phyloP scores from a whole-genome alignment of 208 protist genomes.

The Leishmania mexicana region DNA sequence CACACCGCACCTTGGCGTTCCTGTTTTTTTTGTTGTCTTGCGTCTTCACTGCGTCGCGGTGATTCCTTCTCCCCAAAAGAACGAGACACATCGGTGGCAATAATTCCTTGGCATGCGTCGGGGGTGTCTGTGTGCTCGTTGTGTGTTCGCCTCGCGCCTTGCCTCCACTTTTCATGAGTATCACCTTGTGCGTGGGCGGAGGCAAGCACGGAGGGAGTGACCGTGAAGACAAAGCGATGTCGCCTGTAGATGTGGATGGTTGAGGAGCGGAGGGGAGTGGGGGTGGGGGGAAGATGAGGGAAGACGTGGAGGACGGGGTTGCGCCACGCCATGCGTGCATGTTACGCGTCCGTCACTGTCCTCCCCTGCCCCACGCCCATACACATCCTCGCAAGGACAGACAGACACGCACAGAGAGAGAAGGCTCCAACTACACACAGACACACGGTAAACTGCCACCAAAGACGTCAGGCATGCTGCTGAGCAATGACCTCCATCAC shows the following conservation, averaged over 20 bases:
- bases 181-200: neutral
- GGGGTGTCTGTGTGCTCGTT: neutral
- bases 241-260: neutral
- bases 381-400: neutral
- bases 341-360: neutral
- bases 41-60: neutral
- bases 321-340: neutral
- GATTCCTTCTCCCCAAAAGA: neutral
- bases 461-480: neutral
- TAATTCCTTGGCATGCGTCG: neutral
- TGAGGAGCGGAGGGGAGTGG: neutral
- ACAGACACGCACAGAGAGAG: neutral
- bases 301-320: neutral
- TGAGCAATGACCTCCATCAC: conserved; percentile 15
- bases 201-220: neutral
- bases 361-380: neutral
- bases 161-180: neutral
- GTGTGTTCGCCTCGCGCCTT: neutral
- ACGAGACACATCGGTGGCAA: neutral
- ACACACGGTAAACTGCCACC: neutral
- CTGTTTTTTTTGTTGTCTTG: neutral
- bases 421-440: neutral
- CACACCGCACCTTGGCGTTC: neutral
- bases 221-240: neutral
- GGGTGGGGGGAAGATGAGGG: neutral